Evolutionary conservation across 306 rosid species (phyloP), one percentile per base, ranked within the genome.

Genomic region (Echinosophora koreensis): DNA sequence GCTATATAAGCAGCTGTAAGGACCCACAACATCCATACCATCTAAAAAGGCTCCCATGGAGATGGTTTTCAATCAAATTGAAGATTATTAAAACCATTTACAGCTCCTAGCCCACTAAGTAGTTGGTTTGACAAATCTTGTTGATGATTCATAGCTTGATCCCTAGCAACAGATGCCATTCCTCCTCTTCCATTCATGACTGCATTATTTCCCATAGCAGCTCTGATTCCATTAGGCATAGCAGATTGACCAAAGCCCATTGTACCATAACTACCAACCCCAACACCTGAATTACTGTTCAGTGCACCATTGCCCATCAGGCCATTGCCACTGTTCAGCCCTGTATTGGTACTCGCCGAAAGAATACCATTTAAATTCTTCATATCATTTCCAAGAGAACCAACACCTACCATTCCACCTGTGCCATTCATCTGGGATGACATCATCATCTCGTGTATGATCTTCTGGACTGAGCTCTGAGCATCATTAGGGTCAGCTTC

Each of bases 31-130:
- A 59, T 35, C 68, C 73, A 61, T 61, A 65, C 63, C 78, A 74
- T 74, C 81, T 63, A 81, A 6, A 41, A 63, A 77, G 77, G 83
- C 77, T 70, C 80, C 92, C 90, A 90, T 28, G 96, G 96, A 18
- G 96, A 89, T 13, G 90, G 62, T 82, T 90, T 96, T 95, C 98
- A 96, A 82, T 91, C 99, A 80, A 82, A 95, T 84, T 87, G 97
- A 85, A 91, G 88, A 88, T 85, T 96, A 69, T 74, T 93, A 80
- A 82, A 96, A 64, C 97, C 88, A 51, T 91, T 92, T 56, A 80
- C 96, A 9, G 98, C 90, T 83, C 97, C 98, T 65, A 91, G 83
- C 39, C 99, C 97, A 77, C 90, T 77, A 68, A 96, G 92, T 74
- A 92, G 83, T 78, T 92, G 97, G 88, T 86, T 92, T 61, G 97